phyloP scores from a whole-genome alignment of 2,329 filamentous ascomycete genomes.

The Penicillium sp. region DNA sequence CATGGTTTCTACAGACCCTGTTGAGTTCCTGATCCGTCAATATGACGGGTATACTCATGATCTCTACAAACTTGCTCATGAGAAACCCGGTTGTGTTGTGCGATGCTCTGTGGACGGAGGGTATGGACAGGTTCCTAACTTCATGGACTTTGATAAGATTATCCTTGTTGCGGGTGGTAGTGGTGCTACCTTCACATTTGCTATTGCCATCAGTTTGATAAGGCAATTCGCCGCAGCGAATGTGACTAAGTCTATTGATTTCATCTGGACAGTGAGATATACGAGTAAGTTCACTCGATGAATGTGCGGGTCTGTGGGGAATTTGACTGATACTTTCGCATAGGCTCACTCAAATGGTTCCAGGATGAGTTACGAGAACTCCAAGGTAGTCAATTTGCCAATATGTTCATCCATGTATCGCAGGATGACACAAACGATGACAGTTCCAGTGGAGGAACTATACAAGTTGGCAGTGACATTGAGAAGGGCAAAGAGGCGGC shows the following conservation, averaged over 20 bases:
- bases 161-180: conserved; percentile 17
- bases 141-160: conserved; percentile 14
- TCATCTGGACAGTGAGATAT: conserved; percentile 10
- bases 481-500: conserved; percentile 5
- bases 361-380: conserved; percentile 7
- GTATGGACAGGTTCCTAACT: conserved; percentile 19
- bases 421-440: not conserved
- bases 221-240: not conserved
- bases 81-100: conserved; percentile 6
- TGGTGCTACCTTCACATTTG: conserved; percentile 17
- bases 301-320: not conserved
- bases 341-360: conserved; percentile 10
- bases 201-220: conserved; percentile 14
- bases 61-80: conserved; percentile 10
- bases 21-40: conserved; percentile 14
- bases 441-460: not conserved
- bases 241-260: conserved; percentile 7
- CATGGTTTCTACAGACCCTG: conserved; percentile 11
- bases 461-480: not conserved
- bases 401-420: conserved; percentile 2
- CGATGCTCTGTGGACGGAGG: conserved; percentile 19
- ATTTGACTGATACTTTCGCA: not conserved
- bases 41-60: conserved; percentile 21
- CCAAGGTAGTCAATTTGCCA: not conserved
- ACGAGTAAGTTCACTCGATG: not conserved